Conservation (phyloP, 2,329 filamentous ascomycete genomes). For the Pseudopithomyces maydicus region DNA sequence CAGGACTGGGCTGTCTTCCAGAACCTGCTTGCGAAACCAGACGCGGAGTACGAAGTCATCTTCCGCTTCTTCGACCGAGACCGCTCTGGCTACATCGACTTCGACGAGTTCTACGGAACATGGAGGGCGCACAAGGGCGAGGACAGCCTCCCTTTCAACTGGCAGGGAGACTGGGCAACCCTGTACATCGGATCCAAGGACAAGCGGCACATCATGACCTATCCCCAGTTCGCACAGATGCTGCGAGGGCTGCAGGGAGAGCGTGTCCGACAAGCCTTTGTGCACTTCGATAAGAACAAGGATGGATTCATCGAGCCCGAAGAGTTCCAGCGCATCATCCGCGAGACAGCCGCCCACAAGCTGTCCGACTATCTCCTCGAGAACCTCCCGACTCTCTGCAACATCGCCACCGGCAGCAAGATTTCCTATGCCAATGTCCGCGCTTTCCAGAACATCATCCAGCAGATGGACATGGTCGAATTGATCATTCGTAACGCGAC, state of each 20-base stretch:
- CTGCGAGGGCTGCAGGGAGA: conserved; percentile 94
- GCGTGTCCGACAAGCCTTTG: conserved; percentile 93
- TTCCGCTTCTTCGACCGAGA: conserved; percentile 95
- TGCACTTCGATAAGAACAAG: conserved; percentile 84
- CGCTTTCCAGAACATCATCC: conserved; percentile 97
- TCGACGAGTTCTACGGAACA: conserved; percentile 81
- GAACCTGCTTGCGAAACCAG: conserved; percentile 89
- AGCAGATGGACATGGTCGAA: conserved; percentile 97
- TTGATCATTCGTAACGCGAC: conserved; percentile 88
- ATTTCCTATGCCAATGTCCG: conserved; percentile 97
- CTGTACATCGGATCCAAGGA: conserved; percentile 90
- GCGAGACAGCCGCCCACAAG: conserved; percentile 92
- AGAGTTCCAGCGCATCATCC: conserved; percentile 95
- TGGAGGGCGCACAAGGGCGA: conserved; percentile 90
- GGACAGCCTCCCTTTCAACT: conserved; percentile 89
- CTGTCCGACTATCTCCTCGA: conserved; percentile 93
- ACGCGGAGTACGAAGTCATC: conserved; percentile 98
- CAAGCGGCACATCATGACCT: conserved; percentile 88
- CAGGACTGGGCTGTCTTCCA: conserved; percentile 93
- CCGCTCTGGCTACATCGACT: conserved; percentile 82
- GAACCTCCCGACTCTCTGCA: conserved; percentile 90
- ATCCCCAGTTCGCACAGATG: conserved; percentile 98
- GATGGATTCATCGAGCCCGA: conserved; percentile 96
- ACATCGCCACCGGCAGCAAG: conserved; percentile 88
- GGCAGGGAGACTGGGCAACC: conserved; percentile 95